Evolutionary conservation across 2,329 filamentous ascomycete genomes (phyloP), one percentile per base, ranked within the genome.

Genomic region (Allantophomopsis cytisporea): DNA sequence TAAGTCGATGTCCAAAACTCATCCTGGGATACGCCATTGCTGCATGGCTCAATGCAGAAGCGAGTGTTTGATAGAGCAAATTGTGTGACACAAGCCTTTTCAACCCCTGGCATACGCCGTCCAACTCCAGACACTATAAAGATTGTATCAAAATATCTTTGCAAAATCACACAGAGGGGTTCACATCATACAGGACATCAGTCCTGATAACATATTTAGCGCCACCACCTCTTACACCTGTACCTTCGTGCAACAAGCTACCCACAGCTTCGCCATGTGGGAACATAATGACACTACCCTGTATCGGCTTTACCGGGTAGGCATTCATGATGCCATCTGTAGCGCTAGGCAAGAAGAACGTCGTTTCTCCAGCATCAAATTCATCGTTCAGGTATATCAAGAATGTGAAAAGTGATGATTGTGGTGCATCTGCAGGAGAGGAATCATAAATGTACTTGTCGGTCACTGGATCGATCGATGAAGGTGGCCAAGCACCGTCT

Each of bases 401-500:
- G 50, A 83, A 82, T 0, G 78, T 83, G 47, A 80, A 83, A 2
- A 83, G 60, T 0, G 76, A 80, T 18, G 76, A 80, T 54, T 82
- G 78, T 47, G 68, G 74, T 21, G 68, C 68, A 0, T 60, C 62
- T 1, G 63, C 44, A 0, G 78, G 77, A 2, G 78, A 83, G 1
- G 69, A 60, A 46, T 84, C 80, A 54, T 83, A 84, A 3, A 79
- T 64, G 41, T 83, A 83, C 11, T 36, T 47, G 34, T 55, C 52
- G 13, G 39, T 49, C 5, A n/a, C 39, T 0, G 71, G 58, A 2
- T 68, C 57, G 35, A 83, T 75, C 2, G 75, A 76, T 0, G 78
- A 83, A 0, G 80, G 79, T 11, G 80, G 80, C 80, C 80, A 84
- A 0, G 79, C 80, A 7, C 80, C 80, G 47, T 84, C 68, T 55